Base-by-base conservation (phyloP, 345 rosid species). In the Erucastrum elatum region DNA sequence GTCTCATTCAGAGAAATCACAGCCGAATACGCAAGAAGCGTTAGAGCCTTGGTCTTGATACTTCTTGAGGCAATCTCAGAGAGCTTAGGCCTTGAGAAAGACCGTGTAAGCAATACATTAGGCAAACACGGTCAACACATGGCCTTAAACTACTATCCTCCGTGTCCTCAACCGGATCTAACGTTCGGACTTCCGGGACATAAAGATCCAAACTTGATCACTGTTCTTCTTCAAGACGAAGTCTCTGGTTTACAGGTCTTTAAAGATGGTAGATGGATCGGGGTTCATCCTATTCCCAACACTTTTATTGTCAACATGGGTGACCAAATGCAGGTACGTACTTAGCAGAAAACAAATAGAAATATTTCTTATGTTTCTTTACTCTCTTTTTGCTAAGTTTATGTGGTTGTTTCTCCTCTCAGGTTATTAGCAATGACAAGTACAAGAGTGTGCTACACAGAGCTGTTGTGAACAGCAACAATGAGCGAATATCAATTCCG, bases 91-190 rank as follows among this genome's bases (percentile, higher is more conserved):
- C 83, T 91, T 55, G 78, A 0, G 35, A 81, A 66, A 84, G 56
- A 89, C 27, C 63, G 76, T 59, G 56, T 90, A 51, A 77, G 77
- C 27, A 79, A 84, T 55, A 77, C 37, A 13, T 15, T 89, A 30
- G 77, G 88, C 31, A 78, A 78, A 62, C 90, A 93, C 12, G 98
- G 87, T 10, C 98, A 93, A 62, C 94, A 90, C 84, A 84, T 93
- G 92, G 90, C 97, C 5, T 69, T 93, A 64, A 93, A 93, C 85
- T 93, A 87, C 82, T 93, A 93, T 58, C 95, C 97, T 0, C 87
- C 90, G 0, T 91, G 97, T 77, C 98, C 95, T 0, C 81, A 88
- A 64, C 98, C 94, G 0, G 90, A 91, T 39, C 84, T 93, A 8
- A 90, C 95, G 0, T 90, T 75, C 58, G 93, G 97, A 17, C 64